Base-by-base conservation (phyloP, 2,329 filamentous ascomycete genomes). In the Penicillium sp. region DNA sequence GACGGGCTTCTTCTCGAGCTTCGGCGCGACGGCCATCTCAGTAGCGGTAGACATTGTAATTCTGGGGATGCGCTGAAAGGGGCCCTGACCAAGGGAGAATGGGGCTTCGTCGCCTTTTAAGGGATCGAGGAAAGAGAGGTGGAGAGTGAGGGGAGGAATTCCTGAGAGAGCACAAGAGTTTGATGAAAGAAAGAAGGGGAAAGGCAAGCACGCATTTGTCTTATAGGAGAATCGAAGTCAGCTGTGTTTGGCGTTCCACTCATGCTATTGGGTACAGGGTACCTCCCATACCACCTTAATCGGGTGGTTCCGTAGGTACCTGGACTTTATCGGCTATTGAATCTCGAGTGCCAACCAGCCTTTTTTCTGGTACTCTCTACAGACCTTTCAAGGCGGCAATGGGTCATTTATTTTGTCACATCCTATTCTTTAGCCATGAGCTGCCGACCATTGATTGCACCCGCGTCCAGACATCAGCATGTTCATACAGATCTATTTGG, bases 21-120 rank as follows among this genome's bases (percentile, higher is more conserved):
- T 78, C 74, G 79, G 75, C 73, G 78, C 76, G 38, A 76, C 70
- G 71, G 77, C 73, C 73, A 75, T 67, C 63, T 76, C 74, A 68
- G 81, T 66, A 63, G 58, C 43, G 50, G 70, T 65, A 70, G 75
- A 79, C 77, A 80, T 79, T 51, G 68, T 58, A 77, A 75, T 84
- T 84, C 88, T 63, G 60, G 75, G 80, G 76, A 73, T 50, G 71
- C 70, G 70, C 75, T 79, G 77, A 78, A 81, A 79, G 77, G 84
- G 86, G 88, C 89, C 93, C 92, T 94, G 93, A 97, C 93, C 93
- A 95, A 96, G 93, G 92, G 90, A 88, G 79, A 65, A 79, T 85
- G 83, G 85, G 86, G 90, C 89, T 91, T 91, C 90, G 83, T 92
- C 83, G 90, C 89, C 72, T 39, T 39, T 39, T 71, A 62, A 65